Conservation (phyloP, 768 basidiomycete genomes). For the Pisolithus orientalis region DNA sequence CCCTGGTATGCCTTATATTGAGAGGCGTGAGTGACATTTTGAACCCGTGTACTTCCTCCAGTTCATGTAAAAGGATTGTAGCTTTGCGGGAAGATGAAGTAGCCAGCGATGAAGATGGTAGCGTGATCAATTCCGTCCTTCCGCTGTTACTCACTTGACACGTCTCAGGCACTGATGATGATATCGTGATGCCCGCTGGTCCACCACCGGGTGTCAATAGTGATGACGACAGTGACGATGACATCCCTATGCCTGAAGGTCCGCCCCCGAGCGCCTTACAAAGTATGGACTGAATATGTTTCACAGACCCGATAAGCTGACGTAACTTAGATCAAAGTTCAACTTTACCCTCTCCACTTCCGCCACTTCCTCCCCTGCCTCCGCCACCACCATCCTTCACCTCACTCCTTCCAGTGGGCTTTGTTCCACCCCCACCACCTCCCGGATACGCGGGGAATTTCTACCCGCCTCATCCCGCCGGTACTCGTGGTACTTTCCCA, state of each 20-base stretch:
- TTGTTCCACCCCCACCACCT: conserved; percentile 13
- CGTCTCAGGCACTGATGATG: conserved; percentile 39
- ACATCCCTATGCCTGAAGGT: conserved; percentile 85
- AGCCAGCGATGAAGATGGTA: conserved; percentile 53
- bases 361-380: background rate
- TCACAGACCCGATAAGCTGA: no score
- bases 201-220: conserved; percentile 42
- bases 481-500: conserved; percentile 16
- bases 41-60: background rate
- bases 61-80: conserved; percentile 20
- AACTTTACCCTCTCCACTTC: conserved; percentile 3
- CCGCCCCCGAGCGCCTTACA: conserved; percentile 45
- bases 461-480: conserved; percentile 1
- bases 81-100: conserved; percentile 59
- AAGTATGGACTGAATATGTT: conserved; percentile 9
- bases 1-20: conserved; percentile 94
- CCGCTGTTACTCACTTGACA: background rate
- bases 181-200: conserved; percentile 60
- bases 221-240: conserved; percentile 62
- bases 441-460: conserved; percentile 11
- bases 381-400: conserved; percentile 12
- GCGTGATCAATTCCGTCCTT: conserved; percentile 14
- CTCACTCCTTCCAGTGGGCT: background rate
- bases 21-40: conserved; percentile 58
- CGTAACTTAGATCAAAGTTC: no score